These are phyloP conservation scores for Geotrichum aggregatum DNA, from an alignment of 1,139 yeast genomes.

Conservation along the genomic window DNA sequence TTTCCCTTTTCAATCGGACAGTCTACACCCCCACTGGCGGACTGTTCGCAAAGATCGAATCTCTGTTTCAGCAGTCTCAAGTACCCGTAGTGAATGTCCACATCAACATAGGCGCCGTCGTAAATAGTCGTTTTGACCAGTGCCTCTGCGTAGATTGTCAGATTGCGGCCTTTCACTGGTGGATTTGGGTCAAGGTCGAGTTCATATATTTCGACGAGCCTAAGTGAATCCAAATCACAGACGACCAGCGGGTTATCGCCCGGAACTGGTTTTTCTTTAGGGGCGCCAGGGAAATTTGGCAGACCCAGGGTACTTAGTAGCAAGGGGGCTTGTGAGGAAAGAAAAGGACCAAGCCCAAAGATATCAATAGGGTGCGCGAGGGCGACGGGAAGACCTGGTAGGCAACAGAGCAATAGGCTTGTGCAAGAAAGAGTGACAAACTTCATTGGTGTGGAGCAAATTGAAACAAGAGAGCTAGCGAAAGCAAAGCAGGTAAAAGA, in stretches of 20 bases:
- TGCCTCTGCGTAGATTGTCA: constrained; percentile 76
- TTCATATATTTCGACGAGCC: constrained; percentile 56
- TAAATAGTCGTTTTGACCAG: constrained; percentile 50
- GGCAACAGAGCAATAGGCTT: no score
- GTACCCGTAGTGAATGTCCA: constrained; percentile 87
- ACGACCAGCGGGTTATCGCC: constrained; percentile 81
- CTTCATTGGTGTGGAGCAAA: no score
- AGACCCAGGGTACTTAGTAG: background rate
- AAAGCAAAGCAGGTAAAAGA: no score
- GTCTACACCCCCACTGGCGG: constrained; percentile 57
- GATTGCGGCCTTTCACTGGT: constrained; percentile 72
- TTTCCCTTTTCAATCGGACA: constrained; percentile 77
- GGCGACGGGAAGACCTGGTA: no score
- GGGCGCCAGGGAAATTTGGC: constrained; percentile 7
- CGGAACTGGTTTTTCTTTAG: constrained; percentile 49
- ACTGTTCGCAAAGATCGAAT: constrained; percentile 83
- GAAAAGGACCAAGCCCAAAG: no score
- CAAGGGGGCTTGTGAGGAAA: background rate
- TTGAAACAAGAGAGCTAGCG: no score
- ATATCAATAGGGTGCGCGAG: no score
- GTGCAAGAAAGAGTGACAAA: no score
- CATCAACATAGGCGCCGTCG: constrained; percentile 90
- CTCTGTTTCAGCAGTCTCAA: constrained; percentile 80
- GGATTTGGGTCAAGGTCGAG: constrained; percentile 78
- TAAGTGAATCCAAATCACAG: constrained; percentile 65